Conservation (phyloP, 768 basidiomycete species). For the Coprinopsis strossmayeri region DNA sequence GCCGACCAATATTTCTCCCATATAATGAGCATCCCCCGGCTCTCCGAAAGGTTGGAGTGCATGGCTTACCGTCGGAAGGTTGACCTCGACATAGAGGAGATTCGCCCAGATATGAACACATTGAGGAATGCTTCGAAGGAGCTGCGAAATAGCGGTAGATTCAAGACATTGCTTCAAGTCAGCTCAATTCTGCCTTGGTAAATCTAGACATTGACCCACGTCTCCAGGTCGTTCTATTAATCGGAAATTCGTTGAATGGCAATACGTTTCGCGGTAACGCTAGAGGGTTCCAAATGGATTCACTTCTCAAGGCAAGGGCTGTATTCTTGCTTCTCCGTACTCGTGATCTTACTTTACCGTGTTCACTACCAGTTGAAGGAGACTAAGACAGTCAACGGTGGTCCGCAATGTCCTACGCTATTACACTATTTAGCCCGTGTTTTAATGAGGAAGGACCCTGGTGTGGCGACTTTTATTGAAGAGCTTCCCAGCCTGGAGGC, state of each 20-base stretch:
- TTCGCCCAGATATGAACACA: constrained; percentile 73
- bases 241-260: constrained; percentile 81
- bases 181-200: constrained; percentile 10
- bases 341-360: neutral
- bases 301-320: constrained; percentile 62
- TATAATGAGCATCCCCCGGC: constrained; percentile 75
- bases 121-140: constrained; percentile 67
- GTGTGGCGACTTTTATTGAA: constrained; percentile 64
- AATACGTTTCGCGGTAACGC: constrained; percentile 82
- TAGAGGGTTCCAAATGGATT: constrained; percentile 77
- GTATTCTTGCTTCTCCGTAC: constrained; percentile 4
- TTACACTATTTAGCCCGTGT: constrained; percentile 84
- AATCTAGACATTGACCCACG: neutral
- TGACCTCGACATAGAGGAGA: constrained; percentile 78
- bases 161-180: constrained; percentile 69
- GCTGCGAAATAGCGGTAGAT: constrained; percentile 52
- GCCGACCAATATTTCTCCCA: constrained; percentile 77
- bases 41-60: constrained; percentile 66
- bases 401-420: constrained; percentile 75
- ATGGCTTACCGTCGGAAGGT: constrained; percentile 83
- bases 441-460: constrained; percentile 60
- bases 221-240: constrained; percentile 59
- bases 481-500: constrained; percentile 79
- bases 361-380: constrained; percentile 75
- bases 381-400: constrained; percentile 67